Evolutionary conservation across 352 stramenopile species (phyloP), one percentile per base, ranked within the genome.

Genomic region (Globisporangium takayamanum): DNA sequence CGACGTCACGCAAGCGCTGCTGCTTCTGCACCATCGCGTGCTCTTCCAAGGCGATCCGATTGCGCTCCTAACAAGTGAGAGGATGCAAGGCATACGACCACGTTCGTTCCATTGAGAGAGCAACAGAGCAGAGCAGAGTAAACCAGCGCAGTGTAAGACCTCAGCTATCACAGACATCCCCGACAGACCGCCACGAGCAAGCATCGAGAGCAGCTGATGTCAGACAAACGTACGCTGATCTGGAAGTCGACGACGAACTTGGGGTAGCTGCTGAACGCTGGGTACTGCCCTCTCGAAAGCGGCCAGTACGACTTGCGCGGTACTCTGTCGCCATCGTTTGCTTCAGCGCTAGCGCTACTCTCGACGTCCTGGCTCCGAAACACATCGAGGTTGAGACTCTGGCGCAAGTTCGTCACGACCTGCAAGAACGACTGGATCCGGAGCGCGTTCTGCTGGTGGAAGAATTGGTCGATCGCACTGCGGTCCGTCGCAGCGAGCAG

Each of bases 191-290:
- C 3, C 14, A n/a, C 56, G 20, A 45, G 37, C 37, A 37, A 15
- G 12, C 5, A 12, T 18, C 11, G 14, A 1, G 18, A 10, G 42
- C 22, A 62, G 53, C 28, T 7, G 33, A 39, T 12, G 33, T 1
- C 33, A 14, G 20, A 12, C 59, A 25, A 54, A 67, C 80, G 59
- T 87, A 92, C 87, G 50, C 73, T 78, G 22, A 92, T 90, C 62
- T 94, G 83, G 53, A 83, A 93, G 55, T 96, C 84, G 33, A 94
- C 80, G 47, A 92, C 69, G 53, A 92, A 89, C 36, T 70, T 77
- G 22, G 87, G 82, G 52, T 94, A 94, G 30, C 78, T 85, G 3
- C 68, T 67, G 53, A 95, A 95, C 2, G 82, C 76, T 28, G 87
- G 87, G 50, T 95, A 96, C 52, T 91, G 78, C 14, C 74, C 78